Evolutionary conservation across 208 protist genomes (phyloP), one percentile per base, ranked within the genome.

Genomic region (Trypanosoma brucei): DNA sequence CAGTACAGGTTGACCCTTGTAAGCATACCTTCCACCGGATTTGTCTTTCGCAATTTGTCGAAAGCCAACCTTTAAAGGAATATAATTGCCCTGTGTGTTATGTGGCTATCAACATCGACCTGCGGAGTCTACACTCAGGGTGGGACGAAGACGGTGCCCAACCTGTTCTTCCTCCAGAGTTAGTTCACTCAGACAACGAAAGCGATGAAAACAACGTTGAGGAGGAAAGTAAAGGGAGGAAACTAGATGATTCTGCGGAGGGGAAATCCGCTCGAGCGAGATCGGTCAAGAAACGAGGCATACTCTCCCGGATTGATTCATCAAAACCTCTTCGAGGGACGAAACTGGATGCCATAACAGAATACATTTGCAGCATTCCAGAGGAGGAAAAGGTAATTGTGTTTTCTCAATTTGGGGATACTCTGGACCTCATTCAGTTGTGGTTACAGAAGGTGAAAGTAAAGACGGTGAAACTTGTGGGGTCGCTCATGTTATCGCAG

Each of bases 391-490:
- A 97, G 72, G 79, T 86, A 13, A 96, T 97, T 72, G 69, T 97
- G 44, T 97, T 97, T 62, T 97, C 92, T 13, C 97, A 99, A 78
- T 99, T 97, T 84, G 97, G 96, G 3, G 83, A 76, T 31, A 97
- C 98, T 91, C 81, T 99, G 11, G 94, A 99, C 65, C 68, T 98
- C n/a, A 75, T 96, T 37, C 89, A 98, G 67, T 85, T 76, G 34
- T 73, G 83, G 67, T 78, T 99, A 5, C 74, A 84, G 48, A 75
- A 79, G 33, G 78, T 62, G 36, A 74, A 61, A 57, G 78, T 97
- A 58, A 87, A 84, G 45, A 81, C 89, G 7, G 89, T 95, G 35
- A 91, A 94, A 75, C 79, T 98, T 42, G 85, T 92, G 66, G 97
- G 95, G 40, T 86, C 67, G 49, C 91, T 98, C 60, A 86, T 86